Conservation (phyloP, 805 yeast genomes). For the Lachancea dasiensis region DNA sequence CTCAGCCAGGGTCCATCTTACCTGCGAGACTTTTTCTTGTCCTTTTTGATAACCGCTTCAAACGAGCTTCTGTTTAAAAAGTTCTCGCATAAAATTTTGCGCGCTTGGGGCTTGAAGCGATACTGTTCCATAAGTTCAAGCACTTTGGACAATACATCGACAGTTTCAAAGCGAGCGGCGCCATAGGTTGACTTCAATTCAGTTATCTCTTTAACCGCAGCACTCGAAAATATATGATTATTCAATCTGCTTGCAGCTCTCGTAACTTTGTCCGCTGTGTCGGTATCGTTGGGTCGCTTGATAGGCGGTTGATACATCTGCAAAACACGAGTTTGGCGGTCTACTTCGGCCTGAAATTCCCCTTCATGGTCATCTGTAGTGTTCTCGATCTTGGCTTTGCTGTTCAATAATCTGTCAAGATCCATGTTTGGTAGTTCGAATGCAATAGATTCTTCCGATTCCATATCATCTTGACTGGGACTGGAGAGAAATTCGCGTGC, state of each 20-base stretch:
- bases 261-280: slow-evolving; percentile 27
- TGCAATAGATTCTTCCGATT: slow-evolving; percentile 3
- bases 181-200: slow-evolving; percentile 47
- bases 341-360: slow-evolving; percentile 8
- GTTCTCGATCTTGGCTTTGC: slow-evolving; percentile 8
- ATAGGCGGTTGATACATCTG: slow-evolving; percentile 8
- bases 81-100: slow-evolving; percentile 61
- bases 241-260: slow-evolving; percentile 47
- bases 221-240: slow-evolving; percentile 47
- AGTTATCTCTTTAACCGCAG: slow-evolving; percentile 53
- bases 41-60: slow-evolving; percentile 45
- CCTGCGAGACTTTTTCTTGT: slow-evolving; percentile 17
- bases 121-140: slow-evolving; percentile 48
- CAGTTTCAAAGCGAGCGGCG: slow-evolving; percentile 45
- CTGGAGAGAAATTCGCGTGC: neutral
- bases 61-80: slow-evolving; percentile 49
- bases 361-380: slow-evolving; percentile 8
- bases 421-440: slow-evolving; percentile 11
- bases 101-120: slow-evolving; percentile 54
- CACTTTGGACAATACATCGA: slow-evolving; percentile 48
- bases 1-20: neutral
- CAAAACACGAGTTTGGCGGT: slow-evolving; percentile 4
- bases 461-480: neutral
- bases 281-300: slow-evolving; percentile 17
- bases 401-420: slow-evolving; percentile 8